Percentiles rank a stretch among this genome's conserved stretches.
Evolutionary conservation across 208 protist genomes (phyloP).

Genomic region (Acanthamoeba culbertsoni): DNA sequence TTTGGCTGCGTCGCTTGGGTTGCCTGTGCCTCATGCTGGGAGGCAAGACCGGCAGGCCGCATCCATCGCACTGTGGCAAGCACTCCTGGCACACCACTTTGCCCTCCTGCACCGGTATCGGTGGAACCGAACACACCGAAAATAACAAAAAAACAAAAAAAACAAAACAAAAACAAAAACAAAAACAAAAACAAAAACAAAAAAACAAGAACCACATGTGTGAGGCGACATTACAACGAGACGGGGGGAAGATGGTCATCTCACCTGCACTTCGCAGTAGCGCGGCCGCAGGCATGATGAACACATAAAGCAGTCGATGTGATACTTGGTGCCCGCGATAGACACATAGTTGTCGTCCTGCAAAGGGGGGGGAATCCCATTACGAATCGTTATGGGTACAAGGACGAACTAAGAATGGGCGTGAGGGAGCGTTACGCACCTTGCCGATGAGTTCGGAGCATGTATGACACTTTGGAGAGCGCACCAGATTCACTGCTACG

Average conservation of each 20-base stretch:
- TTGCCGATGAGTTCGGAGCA: neutral
- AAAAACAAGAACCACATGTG: no score
- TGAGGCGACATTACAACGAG: neutral
- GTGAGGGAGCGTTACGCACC: neutral
- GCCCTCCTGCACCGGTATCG: neutral
- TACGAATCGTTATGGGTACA: neutral
- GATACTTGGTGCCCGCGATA: neutral
- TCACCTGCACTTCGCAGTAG: neutral
- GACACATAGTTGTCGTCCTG: neutral
- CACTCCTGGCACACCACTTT: neutral
- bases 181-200: no score
- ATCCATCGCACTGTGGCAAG: constrained; percentile 9
- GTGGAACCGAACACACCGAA: no score
- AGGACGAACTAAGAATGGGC: no score
- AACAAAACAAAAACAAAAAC: no score
- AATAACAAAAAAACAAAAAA: no score
- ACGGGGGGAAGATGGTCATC: neutral
- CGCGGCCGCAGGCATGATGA: neutral
- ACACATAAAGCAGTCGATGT: constrained; percentile 6
- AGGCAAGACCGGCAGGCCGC: neutral
- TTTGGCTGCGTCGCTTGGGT: neutral
- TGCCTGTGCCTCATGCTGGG: neutral
- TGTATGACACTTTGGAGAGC: neutral
- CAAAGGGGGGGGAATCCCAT: neutral
- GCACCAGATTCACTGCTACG: no score